phyloP scores from a whole-genome alignment of 495 filamentous ascomycete species.

The Ramalina peruviana region DNA sequence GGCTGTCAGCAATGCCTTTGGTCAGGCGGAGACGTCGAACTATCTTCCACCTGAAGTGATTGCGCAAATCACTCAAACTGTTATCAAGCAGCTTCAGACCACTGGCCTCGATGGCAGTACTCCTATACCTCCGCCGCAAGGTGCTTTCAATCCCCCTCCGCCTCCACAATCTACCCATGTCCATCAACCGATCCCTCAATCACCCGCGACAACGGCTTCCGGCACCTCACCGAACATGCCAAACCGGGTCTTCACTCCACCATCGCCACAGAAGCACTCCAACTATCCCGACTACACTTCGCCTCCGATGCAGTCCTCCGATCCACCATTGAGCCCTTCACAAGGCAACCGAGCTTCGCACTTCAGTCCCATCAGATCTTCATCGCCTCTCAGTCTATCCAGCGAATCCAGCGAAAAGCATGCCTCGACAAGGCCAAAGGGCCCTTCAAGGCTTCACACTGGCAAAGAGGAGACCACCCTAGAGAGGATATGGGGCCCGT shows the following conservation, averaged over 20 bases:
- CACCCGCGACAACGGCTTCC: constrained; percentile 19
- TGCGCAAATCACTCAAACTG: constrained; percentile 35
- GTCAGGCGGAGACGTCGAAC: constrained; percentile 21
- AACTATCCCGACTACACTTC: constrained; percentile 16
- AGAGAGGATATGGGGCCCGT: constrained; percentile 59
- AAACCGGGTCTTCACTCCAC: constrained; percentile 30
- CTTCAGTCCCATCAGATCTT: constrained; percentile 6
- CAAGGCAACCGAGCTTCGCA: neutral
- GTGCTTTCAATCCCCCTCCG: constrained; percentile 15
- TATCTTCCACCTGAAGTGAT: constrained; percentile 37
- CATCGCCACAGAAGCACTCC: constrained; percentile 21
- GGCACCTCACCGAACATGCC: constrained; percentile 19
- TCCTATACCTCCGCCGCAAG: constrained; percentile 15
- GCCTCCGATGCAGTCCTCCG: constrained; percentile 12
- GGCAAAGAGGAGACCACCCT: constrained; percentile 43
- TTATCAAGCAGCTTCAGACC: constrained; percentile 38
- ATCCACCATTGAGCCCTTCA: constrained; percentile 10
- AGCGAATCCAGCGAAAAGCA: constrained; percentile 20
- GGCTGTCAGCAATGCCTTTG: constrained; percentile 33
- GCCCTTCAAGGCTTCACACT: constrained; percentile 31
- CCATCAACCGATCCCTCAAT: constrained; percentile 16
- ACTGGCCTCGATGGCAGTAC: constrained; percentile 25
- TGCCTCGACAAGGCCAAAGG: constrained; percentile 26
- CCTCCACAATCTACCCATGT: neutral
- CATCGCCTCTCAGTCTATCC: constrained; percentile 21